Base-by-base conservation (phyloP, 2,329 filamentous ascomycete species). In the Lomentospora prolificans region DNA sequence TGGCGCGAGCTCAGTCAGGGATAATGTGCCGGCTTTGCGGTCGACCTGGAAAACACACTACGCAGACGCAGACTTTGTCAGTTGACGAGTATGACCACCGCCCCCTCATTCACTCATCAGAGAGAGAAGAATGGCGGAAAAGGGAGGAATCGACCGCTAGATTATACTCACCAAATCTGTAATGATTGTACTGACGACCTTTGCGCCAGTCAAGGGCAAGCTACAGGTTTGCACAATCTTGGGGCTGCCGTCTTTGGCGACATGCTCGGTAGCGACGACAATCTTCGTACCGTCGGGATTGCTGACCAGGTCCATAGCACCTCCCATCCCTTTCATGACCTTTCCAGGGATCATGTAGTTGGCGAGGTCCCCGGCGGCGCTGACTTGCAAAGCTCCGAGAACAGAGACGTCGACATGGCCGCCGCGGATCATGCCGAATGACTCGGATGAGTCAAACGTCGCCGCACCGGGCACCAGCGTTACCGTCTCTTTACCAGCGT, bases 331-430 rank as follows among this genome's bases (percentile, higher is more conserved):
- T 76, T 94, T 94, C 71, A 90, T 84, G 9, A 89, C 82, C 70
- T 92, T 94, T 24, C 89, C 89, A 0, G 89, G 89, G 60, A 95
- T 87, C 86, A 94, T 94, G 76, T 89, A 95, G 71, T 94, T 94
- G 50, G 89, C 89, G 55, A 95, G 71, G 66, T 95, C 89, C 25
- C 89, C 89, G 2, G 80, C 76, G 0, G 87, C 87, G 60, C 82
- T 86, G 22, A 94, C 89, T 72, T 95, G 87, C 61, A 92, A 81
- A 2, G 89, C 86, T 3, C 89, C 89, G 0, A 95, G 79, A 64
- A 95, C 90, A 0, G 87, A 90, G 4, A 95, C 85, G 64, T 95
- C 85, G 44, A 95, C 84, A 64, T 90, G 87, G 0, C 89, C 89
- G 53, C 88, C 87, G 9, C 89, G 82, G 62, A 95, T 95, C 89